Conservation (phyloP, 2,329 filamentous ascomycete species). For the Truncatella angustata region DNA sequence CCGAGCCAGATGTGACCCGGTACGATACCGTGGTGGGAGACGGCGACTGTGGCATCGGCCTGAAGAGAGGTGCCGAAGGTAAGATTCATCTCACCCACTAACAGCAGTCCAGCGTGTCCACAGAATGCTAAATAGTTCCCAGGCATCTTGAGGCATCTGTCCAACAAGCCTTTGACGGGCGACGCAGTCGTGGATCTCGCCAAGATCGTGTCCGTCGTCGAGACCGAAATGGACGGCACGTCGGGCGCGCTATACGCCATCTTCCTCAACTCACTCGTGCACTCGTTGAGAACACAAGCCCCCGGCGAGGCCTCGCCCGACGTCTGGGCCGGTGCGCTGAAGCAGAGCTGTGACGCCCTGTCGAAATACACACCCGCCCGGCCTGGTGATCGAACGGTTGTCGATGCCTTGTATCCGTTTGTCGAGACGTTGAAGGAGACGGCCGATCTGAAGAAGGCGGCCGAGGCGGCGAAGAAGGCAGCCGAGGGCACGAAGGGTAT, state of each 20-base stretch:
- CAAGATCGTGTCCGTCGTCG: constrained; percentile 52
- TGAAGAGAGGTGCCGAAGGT: constrained; percentile 84
- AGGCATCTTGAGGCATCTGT: constrained; percentile 54
- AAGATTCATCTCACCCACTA: no score
- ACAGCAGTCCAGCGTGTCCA: no score
- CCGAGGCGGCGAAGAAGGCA: constrained; percentile 70
- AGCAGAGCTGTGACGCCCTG: constrained; percentile 68
- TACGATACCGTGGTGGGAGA: constrained; percentile 85
- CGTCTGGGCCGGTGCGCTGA: constrained; percentile 63
- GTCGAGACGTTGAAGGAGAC: constrained; percentile 67
- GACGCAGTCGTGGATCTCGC: constrained; percentile 54
- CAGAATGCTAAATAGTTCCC: no score
- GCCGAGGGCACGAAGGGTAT: constrained; percentile 87
- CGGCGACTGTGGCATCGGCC: constrained; percentile 83
- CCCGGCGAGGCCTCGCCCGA: constrained; percentile 38
- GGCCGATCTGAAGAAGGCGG: constrained; percentile 69
- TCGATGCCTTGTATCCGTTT: constrained; percentile 89
- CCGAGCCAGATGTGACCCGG: constrained; percentile 68
- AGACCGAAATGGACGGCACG: constrained; percentile 60
- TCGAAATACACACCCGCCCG: constrained; percentile 85
- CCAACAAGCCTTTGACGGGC: constrained; percentile 42
- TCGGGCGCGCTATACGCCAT: constrained; percentile 69
- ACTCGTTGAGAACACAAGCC: constrained; percentile 49
- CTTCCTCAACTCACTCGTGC: constrained; percentile 82
- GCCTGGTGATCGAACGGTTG: constrained; percentile 83